phyloP scores from a whole-genome alignment of 1,139 yeast species.

The Candida tropicalis region DNA sequence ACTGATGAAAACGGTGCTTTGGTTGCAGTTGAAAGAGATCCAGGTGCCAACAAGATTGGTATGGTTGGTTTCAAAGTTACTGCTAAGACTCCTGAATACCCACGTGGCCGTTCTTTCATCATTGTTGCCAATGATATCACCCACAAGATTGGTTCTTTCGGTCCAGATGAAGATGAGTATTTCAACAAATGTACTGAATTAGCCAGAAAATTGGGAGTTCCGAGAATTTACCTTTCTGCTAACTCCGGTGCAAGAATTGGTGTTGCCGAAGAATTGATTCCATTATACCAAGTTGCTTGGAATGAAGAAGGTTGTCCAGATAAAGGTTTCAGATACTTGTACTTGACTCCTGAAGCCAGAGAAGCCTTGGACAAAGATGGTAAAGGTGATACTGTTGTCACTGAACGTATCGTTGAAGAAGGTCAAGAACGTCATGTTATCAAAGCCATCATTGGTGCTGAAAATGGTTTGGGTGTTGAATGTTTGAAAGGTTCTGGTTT shows the following conservation, averaged over 20 bases:
- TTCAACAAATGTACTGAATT: constrained; percentile 91
- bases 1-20: constrained; percentile 76
- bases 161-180: constrained; percentile 93
- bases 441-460: constrained; percentile 86
- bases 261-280: constrained; percentile 92
- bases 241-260: constrained; percentile 99
- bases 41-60: constrained; percentile 94
- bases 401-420: constrained; percentile 79
- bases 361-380: constrained; percentile 60
- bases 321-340: constrained; percentile 89
- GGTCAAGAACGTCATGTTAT: constrained; percentile 85
- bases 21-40: constrained; percentile 90
- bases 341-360: constrained; percentile 71
- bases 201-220: constrained; percentile 89
- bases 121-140: constrained; percentile 97
- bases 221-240: constrained; percentile 93
- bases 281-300: constrained; percentile 92
- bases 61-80: constrained; percentile 95
- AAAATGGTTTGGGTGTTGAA: constrained; percentile 97
- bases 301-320: constrained; percentile 71
- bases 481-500: constrained; percentile 97
- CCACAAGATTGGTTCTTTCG: constrained; percentile 96
- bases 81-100: constrained; percentile 96
- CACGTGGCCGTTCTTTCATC: constrained; percentile 90
- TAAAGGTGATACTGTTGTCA: constrained; percentile 62